These are phyloP conservation scores for Paraphoma sp. DNA, from an alignment of 2,329 filamentous ascomycete genomes.

Conservation along the genomic window DNA sequence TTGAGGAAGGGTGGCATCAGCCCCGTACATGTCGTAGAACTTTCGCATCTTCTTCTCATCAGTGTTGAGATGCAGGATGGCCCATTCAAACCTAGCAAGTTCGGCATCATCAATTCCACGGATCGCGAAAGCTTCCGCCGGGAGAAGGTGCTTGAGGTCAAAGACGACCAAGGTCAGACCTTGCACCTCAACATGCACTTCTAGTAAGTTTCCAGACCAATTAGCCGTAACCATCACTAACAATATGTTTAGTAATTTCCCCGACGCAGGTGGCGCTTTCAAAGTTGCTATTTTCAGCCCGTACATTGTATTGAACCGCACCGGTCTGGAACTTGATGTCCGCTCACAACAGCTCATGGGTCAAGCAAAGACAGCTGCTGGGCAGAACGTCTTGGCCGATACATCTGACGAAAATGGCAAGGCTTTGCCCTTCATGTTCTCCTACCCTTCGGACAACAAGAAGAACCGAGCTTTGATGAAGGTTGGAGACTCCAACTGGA, in stretches of 20 bases:
- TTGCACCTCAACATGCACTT: constrained; percentile 89
- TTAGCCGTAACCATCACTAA: constrained; percentile 13
- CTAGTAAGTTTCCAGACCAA: constrained; percentile 59
- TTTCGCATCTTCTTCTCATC: constrained; percentile 89
- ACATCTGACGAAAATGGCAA: constrained; percentile 68
- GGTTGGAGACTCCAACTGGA: constrained; percentile 91
- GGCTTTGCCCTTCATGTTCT: constrained; percentile 93
- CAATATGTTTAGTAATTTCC: constrained; percentile 64
- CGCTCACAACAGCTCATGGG: constrained; percentile 90
- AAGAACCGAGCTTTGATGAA: constrained; percentile 89
- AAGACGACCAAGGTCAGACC: constrained; percentile 81
- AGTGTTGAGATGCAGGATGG: constrained; percentile 98
- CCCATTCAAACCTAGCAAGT: constrained; percentile 92
- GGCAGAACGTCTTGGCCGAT: constrained; percentile 70
- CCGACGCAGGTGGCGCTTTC: constrained; percentile 93
- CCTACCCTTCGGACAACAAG: constrained; percentile 84
- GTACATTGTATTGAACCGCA: constrained; percentile 95
- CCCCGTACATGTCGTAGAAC: constrained; percentile 94
- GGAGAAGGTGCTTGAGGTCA: constrained; percentile 79
- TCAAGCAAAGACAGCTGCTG: constrained; percentile 80
- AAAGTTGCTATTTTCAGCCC: constrained; percentile 94
- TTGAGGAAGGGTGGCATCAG: constrained; percentile 94
- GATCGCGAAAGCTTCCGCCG: constrained; percentile 86
- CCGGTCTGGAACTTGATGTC: constrained; percentile 85
- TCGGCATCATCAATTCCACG: constrained; percentile 94